These are phyloP conservation scores for Xylaria sp. DNA, from an alignment of 2,329 filamentous ascomycete species.

Conservation along the genomic window DNA sequence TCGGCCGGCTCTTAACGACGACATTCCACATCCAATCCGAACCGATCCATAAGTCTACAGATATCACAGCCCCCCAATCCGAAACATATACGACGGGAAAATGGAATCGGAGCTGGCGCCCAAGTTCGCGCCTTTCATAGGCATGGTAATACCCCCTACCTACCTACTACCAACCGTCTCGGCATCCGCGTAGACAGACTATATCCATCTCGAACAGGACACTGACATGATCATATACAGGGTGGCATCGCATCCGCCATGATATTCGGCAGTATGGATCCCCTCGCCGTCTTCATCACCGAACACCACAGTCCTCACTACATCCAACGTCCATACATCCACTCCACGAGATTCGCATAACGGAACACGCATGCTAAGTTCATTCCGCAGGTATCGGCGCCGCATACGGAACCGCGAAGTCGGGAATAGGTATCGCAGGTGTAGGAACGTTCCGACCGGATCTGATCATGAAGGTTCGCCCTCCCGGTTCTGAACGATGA, in stretches of 20 bases:
- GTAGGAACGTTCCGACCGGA: slow-evolving; percentile 85
- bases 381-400: slow-evolving; percentile 67
- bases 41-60: neutral
- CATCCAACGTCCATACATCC: neutral
- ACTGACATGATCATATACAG: slow-evolving; percentile 47
- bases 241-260: slow-evolving; percentile 81
- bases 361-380: slow-evolving; percentile 35
- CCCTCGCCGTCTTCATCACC: neutral
- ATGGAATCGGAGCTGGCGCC: slow-evolving; percentile 67
- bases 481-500: neutral
- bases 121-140: slow-evolving; percentile 86
- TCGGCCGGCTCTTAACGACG: neutral
- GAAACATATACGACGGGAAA: neutral
- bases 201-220: neutral
- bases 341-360: slow-evolving; percentile 31
- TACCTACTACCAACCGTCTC: slow-evolving; percentile 17
- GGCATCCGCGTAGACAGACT: slow-evolving; percentile 26
- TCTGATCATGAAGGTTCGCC: slow-evolving; percentile 83
- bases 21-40: neutral
- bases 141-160: slow-evolving; percentile 71
- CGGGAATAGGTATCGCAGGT: slow-evolving; percentile 85
- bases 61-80: neutral
- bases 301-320: no score
- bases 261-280: slow-evolving; percentile 77
- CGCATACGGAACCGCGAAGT: slow-evolving; percentile 87